phyloP scores from a whole-genome alignment of 2,329 filamentous ascomycete genomes.

The Acarospora socialis region DNA sequence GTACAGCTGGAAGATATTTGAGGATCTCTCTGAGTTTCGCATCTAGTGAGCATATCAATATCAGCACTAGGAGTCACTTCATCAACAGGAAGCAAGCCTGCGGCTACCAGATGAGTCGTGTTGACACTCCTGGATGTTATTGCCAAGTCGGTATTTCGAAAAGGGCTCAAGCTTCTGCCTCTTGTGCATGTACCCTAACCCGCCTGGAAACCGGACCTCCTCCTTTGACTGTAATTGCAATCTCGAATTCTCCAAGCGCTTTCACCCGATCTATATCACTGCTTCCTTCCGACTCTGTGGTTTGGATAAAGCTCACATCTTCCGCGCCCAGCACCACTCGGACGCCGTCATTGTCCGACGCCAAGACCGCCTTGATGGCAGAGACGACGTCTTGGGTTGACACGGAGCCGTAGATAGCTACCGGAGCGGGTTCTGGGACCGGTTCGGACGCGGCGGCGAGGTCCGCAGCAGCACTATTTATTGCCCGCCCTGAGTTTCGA shows the following conservation, averaged over 20 bases:
- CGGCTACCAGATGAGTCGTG: no score
- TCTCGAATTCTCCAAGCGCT: slow-evolving; percentile 10
- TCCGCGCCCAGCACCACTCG: slow-evolving; percentile 10
- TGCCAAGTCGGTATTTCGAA: no score
- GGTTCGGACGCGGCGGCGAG: slow-evolving; percentile 7
- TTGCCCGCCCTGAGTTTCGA: no score
- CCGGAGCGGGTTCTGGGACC: slow-evolving; percentile 1
- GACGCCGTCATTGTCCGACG: slow-evolving; percentile 7
- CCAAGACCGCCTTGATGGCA: slow-evolving; percentile 10
- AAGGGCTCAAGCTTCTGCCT: no score
- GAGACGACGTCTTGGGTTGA: slow-evolving; percentile 11
- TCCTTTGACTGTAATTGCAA: slow-evolving; percentile 13
- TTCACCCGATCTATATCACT: slow-evolving; percentile 12
- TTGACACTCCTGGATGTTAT: no score
- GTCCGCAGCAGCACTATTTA: slow-evolving; percentile 7
- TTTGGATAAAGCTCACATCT: slow-evolving; percentile 8
- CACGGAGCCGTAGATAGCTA: slow-evolving; percentile 12
- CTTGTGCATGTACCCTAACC: slow-evolving; percentile 8
- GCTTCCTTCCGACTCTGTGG: background rate
- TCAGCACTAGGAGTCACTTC: no score
- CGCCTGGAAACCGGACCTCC: slow-evolving; percentile 8
- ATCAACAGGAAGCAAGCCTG: no score
- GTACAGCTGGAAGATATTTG: no score
- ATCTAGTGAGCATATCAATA: no score
- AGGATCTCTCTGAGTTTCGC: no score